Base-by-base conservation (phyloP, 2,329 filamentous ascomycete species). In the Sarocladium oryzae region DNA sequence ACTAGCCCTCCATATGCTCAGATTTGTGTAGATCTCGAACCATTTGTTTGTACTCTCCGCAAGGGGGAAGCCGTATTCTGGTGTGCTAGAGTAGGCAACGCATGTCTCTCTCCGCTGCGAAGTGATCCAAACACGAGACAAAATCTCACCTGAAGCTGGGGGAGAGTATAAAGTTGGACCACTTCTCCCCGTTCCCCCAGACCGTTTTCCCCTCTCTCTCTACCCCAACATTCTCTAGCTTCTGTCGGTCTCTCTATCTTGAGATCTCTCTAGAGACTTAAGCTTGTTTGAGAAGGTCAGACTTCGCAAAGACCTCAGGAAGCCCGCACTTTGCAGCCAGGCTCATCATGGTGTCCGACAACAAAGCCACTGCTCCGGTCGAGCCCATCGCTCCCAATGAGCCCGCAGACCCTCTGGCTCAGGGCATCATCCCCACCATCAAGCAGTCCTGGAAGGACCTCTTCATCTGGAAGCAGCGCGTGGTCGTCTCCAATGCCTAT, bases 401-500 rank as follows among this genome's bases (percentile, higher is more conserved):
- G 56, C 74, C 77, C 10, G 85, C 85, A 51, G 85, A 88, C 56
- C 82, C 84, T 18, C 65, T 88, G 53, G 82, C 83, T 30, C 81
- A 79, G 66, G 86, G 86, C 37, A 75, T 81, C 48, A 55, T 82
- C 35, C 73, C 84, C 24, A 84, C 82, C 1, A 81, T 82, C 10
- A 84, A 79, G 61, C 85, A 88, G 63, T 73, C 79, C 32, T 73
- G 77, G 58, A 64, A 66, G 10, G 85, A 88, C 58, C 77, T 88
- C 54, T 86, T 88, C 71, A 76, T 74, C 58, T 90, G 85, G 85
- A 84, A 86, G 66, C 84, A 89, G 69, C 78, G 86, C 53, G 82
- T 88, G 10, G 78, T 85, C 35, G 74, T 86, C 52, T 77, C 71
- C 51, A 86, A 85, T 56, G 77, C 81, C 26, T 72, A 76, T 58